phyloP scores from a whole-genome alignment of 257 asterid species.

The Solanum chiquidenum region DNA sequence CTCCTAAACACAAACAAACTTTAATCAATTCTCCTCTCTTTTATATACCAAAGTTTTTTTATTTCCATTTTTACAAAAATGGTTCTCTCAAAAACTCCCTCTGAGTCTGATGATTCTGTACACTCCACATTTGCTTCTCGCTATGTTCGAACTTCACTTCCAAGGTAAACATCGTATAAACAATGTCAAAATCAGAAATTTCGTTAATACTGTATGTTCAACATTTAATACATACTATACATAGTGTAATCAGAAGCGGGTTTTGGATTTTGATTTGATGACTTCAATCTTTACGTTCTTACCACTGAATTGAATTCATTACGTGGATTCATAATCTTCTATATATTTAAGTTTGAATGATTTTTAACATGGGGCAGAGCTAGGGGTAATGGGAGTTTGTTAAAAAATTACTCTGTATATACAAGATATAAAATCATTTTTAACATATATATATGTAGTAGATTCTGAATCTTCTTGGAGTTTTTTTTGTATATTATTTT shows the following conservation, averaged over 20 bases:
- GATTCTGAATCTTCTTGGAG: not conserved
- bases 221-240: not conserved
- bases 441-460: not conserved
- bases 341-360: not conserved
- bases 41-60: not conserved
- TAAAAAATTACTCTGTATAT: not conserved
- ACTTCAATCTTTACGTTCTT: not conserved
- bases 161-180: not conserved
- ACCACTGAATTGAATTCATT: not conserved
- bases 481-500: not conserved
- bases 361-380: not conserved
- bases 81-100: slow-evolving; percentile 6
- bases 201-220: not conserved
- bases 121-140: slow-evolving; percentile 16
- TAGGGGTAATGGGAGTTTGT: not conserved
- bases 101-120: slow-evolving; percentile 6
- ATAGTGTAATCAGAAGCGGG: not conserved
- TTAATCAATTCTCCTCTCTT: not conserved
- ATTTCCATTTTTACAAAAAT: not conserved
- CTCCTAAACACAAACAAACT: not conserved
- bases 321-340: not conserved
- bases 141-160: slow-evolving; percentile 12
- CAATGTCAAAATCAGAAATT: not conserved
- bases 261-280: not conserved
- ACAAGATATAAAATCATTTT: not conserved